Evolutionary conservation across 2,329 filamentous ascomycete genomes (phyloP), one percentile per base, ranked within the genome.

Genomic region (Beauveria brongniartii): DNA sequence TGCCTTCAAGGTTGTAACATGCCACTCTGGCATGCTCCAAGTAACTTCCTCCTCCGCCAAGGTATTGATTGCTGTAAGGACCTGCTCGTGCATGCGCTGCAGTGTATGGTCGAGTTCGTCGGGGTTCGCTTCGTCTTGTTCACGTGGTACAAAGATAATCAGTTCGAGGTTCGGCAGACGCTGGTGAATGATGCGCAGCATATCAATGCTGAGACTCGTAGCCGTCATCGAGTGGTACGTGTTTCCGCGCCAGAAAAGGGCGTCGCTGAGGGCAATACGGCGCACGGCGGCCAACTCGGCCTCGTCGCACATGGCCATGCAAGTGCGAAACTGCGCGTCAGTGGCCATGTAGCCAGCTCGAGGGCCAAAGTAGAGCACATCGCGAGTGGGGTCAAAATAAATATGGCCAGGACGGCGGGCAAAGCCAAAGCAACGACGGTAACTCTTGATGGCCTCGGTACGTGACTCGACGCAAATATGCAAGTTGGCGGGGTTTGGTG

Each of bases 281-380:
- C 71, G 72, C 20, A 81, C 73, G 12, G 65, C 61, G 9, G 71
- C 71, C 51, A 80, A 71, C 63, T 81, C 76, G 10, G 65, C 66
- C 6, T 71, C 74, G 48, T 72, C 70, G 64, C 74, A 76, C 66
- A 80, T 71, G 56, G 73, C 68, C 69, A 80, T 72, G 65, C 74
- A 74, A 16, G 76, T 77, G 55, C 73, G 72, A 60, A 81, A 76
- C 63, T 80, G 74, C 6, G 77, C 72, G 61, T 75, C 73, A 55
- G 77, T 72, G 22, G 75, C 76, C 73, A 77, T 77, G 69, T 73
- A 76, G 56, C 77, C 78, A 28, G 75, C 67, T 37, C 75, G 71
- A 12, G 74, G 72, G 41, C 78, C 78, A 64, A 81, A 80, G 66
- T 77, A 81, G 56, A 81, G 70, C n/a, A 78, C 72, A 62, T 82